These are phyloP conservation scores for Volvariella volvacea DNA, from an alignment of 1,284 basidiomycete species.

Conservation along the genomic window DNA sequence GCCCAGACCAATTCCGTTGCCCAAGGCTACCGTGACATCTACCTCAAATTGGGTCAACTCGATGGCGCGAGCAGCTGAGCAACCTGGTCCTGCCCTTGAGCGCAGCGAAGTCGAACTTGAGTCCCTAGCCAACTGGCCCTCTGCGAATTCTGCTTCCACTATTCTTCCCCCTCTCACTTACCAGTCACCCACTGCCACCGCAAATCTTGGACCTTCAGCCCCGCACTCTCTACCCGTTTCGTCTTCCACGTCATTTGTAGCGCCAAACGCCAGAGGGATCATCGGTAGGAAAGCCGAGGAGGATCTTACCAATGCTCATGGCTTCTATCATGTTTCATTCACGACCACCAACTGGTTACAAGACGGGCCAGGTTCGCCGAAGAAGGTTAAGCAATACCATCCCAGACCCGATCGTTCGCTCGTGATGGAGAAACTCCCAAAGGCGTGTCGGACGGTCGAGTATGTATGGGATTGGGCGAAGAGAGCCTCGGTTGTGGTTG, in stretches of 20 bases:
- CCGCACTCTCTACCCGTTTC: constrained; percentile 12
- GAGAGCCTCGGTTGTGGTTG: constrained; percentile 20
- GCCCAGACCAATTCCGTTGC: too few relatives aligned
- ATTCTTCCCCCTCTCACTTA: constrained; percentile 3
- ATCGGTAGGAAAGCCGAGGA: constrained; percentile 37
- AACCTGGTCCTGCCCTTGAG: too few relatives aligned
- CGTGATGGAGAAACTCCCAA: constrained; percentile 54
- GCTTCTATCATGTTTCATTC: constrained; percentile 27
- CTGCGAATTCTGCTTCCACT: constrained; percentile 1
- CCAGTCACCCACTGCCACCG: constrained; percentile 2
- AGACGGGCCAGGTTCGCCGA: constrained; percentile 1
- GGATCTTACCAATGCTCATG: constrained; percentile 34
- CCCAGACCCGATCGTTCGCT: constrained; percentile 46
- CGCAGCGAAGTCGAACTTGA: neutral
- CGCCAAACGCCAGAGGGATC: constrained; percentile 5
- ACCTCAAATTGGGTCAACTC: too few relatives aligned
- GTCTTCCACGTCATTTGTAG: constrained; percentile 13
- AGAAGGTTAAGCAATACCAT: constrained; percentile 16
- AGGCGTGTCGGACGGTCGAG: constrained; percentile 35
- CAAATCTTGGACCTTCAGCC: constrained; percentile 2
- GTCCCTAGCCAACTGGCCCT: constrained; percentile 1
- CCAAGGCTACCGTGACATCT: too few relatives aligned
- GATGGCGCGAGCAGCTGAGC: too few relatives aligned
- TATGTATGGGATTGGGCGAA: constrained; percentile 41
- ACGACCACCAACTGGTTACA: constrained; percentile 11